Evolutionary conservation across 352 stramenopile species (phyloP).

Genomic region (Pythium brassicae): DNA sequence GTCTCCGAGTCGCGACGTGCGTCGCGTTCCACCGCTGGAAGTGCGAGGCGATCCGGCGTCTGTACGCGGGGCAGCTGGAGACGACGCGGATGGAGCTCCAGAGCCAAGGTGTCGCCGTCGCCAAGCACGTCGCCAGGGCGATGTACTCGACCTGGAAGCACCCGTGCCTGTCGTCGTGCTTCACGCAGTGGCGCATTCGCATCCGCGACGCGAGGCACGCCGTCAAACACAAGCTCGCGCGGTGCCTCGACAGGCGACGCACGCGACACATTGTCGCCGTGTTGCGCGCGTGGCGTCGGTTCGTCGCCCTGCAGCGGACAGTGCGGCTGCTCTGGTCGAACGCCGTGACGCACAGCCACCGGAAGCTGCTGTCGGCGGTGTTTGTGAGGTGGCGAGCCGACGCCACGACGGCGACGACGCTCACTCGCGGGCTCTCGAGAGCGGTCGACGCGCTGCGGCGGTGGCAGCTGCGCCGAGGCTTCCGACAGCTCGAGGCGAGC

Average conservation of each 20-base stretch:
- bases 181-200: conserved; percentile 19
- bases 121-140: conserved; percentile 17
- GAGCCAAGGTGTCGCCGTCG: conserved; percentile 10
- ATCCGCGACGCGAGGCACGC: conserved; percentile 1
- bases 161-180: conserved; percentile 20
- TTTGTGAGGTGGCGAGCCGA: conserved; percentile 13
- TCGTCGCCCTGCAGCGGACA: neutral
- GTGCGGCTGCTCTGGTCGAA: neutral
- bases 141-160: conserved; percentile 26
- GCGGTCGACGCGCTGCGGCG: conserved; percentile 2
- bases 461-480: conserved; percentile 15
- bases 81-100: conserved; percentile 2
- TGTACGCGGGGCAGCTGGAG: neutral
- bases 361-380: neutral
- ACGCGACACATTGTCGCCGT: neutral
- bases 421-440: neutral
- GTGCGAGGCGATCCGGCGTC: neutral
- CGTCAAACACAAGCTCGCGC: neutral
- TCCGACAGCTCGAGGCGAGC: conserved; percentile 9
- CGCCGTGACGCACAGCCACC: neutral
- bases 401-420: neutral
- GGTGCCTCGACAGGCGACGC: neutral
- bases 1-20: neutral
- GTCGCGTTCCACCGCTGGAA: conserved; percentile 10
- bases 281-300: conserved; percentile 1